phyloP scores from a whole-genome alignment of 116 monocot species.

The Trichopus zeylanicus region DNA sequence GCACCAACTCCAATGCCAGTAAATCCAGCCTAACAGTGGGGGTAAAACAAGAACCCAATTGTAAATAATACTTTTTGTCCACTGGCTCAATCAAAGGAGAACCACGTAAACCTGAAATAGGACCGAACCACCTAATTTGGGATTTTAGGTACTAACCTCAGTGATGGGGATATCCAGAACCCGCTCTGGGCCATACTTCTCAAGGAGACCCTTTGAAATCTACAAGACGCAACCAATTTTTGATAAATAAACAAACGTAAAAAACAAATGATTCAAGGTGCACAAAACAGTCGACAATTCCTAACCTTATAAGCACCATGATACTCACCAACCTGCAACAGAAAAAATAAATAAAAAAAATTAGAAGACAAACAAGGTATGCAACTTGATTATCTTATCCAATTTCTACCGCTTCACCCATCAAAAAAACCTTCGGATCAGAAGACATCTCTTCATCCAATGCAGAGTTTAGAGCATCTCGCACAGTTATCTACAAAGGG shows the following conservation, averaged over 20 bases:
- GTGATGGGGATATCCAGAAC: slow-evolving; percentile 96
- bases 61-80: background rate
- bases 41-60: background rate
- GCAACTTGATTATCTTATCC: background rate
- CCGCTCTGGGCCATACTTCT: slow-evolving; percentile 97
- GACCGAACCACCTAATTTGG: background rate
- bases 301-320: slow-evolving; percentile 98
- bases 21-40: slow-evolving; percentile 70
- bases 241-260: background rate
- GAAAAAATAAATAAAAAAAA: slow-evolving; percentile 3
- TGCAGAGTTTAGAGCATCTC: slow-evolving; percentile 89
- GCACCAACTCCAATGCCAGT: slow-evolving; percentile 87
- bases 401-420: slow-evolving; percentile 89
- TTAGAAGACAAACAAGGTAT: background rate
- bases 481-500: slow-evolving; percentile 59
- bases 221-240: too few species aligned
- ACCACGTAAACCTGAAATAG: background rate
- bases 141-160: slow-evolving; percentile 49
- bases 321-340: slow-evolving; percentile 91
- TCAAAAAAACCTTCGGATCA: slow-evolving; percentile 75
- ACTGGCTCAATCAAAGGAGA: background rate
- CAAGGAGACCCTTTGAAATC: slow-evolving; percentile 81
- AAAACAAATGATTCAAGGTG: background rate
- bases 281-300: background rate
- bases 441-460: slow-evolving; percentile 97